Conservation (phyloP, 805 yeast genomes). For the Candida khao-thaluensis region DNA sequence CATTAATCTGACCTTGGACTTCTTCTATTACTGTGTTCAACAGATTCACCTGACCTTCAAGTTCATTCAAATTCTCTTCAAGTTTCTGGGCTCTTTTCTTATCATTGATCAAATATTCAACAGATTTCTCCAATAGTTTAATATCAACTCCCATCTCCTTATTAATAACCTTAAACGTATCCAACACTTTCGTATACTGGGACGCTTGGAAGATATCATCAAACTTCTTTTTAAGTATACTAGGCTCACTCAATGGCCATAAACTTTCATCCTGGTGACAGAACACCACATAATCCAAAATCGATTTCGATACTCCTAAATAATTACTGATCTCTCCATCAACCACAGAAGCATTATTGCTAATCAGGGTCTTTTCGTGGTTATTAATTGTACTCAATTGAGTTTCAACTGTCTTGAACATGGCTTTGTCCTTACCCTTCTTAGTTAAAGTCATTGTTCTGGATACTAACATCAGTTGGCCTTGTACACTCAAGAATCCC, state of each 20-base stretch:
- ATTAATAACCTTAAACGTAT: conserved; percentile 67
- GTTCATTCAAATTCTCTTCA: conserved; percentile 42
- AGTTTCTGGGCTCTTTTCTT: conserved; percentile 67
- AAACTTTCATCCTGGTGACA: conserved; percentile 96
- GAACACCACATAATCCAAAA: conserved; percentile 88
- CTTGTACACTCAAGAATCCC: conserved; percentile 73
- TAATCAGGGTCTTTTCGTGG: conserved; percentile 71
- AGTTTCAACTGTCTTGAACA: conserved; percentile 90
- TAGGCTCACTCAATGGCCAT: conserved; percentile 96
- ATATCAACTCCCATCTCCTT: conserved; percentile 78
- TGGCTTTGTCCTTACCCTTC: conserved; percentile 41
- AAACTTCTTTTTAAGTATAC: conserved; percentile 82
- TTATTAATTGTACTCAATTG: conserved; percentile 66
- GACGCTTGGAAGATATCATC: conserved; percentile 97
- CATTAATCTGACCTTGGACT: conserved; percentile 50
- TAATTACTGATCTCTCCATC: conserved; percentile 78
- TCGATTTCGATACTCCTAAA: conserved; percentile 84
- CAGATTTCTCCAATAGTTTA: conserved; percentile 73
- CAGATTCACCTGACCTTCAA: conserved; percentile 43
- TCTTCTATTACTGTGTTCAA: conserved; percentile 48
- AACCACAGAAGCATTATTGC: conserved; percentile 80
- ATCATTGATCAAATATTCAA: conserved; percentile 72
- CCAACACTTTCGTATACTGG: conserved; percentile 87
- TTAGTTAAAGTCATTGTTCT: conserved; percentile 75
- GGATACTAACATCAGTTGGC: conserved; percentile 79